Base-by-base conservation (phyloP, 1,284 basidiomycete species). In the Sanghuangporus sanghuang region DNA sequence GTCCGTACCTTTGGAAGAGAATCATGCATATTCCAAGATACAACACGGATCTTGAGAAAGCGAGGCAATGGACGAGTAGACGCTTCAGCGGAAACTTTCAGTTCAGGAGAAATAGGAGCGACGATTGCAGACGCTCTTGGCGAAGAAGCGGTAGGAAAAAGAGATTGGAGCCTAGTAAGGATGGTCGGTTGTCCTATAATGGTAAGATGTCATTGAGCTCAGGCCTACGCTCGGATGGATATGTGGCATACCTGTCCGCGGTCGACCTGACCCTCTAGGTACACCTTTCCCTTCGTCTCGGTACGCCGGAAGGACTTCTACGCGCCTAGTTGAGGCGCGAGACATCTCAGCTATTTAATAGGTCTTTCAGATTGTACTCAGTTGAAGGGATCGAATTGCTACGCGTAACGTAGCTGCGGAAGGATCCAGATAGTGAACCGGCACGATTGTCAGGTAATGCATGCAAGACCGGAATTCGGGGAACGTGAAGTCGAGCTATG, bases 1-100 rank as follows among this genome's bases (percentile, higher is more conserved):
- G 18, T 21, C 39, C 50, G 16, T 42, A 85, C 87, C 81, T 89
- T 90, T 38, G 89, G 89, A 5, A 90, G 70, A 0, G 85, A 85
- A 69, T 90, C 86, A 68, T 90, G 86, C 89, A 91, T 92, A 70
- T 91, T 92, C 90, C 90, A 85, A 39, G 82, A 80, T 36, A 84
- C 58, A 59, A 84, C 79, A 35, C 80, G 73, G 12, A 83, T 72
- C 68, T 84, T 84, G 18, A 84, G 72, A 68, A 75, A 78, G 64
- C 76, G 75, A 9, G 76, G 76, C 1, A 72, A 69, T 32, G 71
- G 71, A 14, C 64, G 73, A 8, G 71, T 67, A 23, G 71, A 38
- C 7, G 49, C 18, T 9, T 18, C 49, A 38, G 21, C 3, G 8
- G n/a, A 32, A 6, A n/a, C 9, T 21, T 16, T 6, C 2, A 36